Evolutionary conservation across 1,139 yeast genomes (phyloP), one percentile per base, ranked within the genome.

Genomic region (Blastobotrys petasosporus): DNA sequence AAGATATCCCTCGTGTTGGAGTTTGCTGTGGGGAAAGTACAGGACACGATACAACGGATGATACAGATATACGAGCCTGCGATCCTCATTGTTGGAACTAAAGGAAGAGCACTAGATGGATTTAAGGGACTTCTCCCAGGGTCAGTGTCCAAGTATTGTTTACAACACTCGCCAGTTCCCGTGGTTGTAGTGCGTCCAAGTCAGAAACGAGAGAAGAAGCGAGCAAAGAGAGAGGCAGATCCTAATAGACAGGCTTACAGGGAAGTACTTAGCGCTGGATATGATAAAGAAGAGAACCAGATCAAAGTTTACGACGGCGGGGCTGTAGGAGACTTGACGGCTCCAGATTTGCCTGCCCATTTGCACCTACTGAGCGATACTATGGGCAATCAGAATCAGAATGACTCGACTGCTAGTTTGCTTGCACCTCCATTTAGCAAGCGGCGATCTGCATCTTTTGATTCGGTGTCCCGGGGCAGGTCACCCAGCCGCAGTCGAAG

Each of bases 91-190:
- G 81, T 82, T 31, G 90, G 90, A 1, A 80, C 79, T 41, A 71
- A 70, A 11, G 75, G 74, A 4, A 56, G 65, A 28, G 63, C 68
- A n/a, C 62, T 67, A 44, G 67, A 68, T 34, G 71, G 74, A 0
- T 70, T 77, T 45, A 73, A 70, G 37, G 72, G 75, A 34, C 67
- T 75, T 11, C 65, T 80, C 39, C 69, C 71, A 1, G 69, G 70
- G 4, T 64, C 68, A 2, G 60, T 67, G 6, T 79, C 85, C 4
- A 80, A 80, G 59, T 76, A 79, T 60, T 82, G 82, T 54, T 65
- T 82, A 37, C 82, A 80, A 58, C 80, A 76, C 58, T 82, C 85
- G 0, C 73, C 78, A 16, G 79, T 82, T 1, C 88, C 88, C 0
- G 86, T 81, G 3, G 74, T 81, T 40, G 77, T 81, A 9, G 84